Conservation (phyloP, 495 filamentous ascomycete genomes). For the Penicillium riverlandense region DNA sequence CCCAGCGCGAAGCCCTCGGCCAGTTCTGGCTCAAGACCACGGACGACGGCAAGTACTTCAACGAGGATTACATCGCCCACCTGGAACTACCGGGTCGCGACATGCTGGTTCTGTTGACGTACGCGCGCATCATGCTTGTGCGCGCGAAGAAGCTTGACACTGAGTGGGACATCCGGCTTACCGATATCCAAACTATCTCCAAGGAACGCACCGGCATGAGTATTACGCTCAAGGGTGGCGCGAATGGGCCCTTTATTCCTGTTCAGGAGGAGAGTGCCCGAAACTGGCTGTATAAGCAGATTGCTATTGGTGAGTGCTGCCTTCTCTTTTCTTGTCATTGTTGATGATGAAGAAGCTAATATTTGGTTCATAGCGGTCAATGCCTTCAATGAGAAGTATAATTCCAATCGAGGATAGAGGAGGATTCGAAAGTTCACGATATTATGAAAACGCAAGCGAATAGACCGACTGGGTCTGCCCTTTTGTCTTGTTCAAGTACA, state of each 20-base stretch:
- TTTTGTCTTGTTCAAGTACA: no score
- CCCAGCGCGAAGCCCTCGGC: constrained; percentile 89
- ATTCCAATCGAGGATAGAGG: constrained; percentile 45
- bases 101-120: constrained; percentile 93
- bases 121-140: constrained; percentile 84
- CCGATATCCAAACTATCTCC: constrained; percentile 92
- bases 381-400: constrained; percentile 65
- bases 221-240: constrained; percentile 78
- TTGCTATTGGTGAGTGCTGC: constrained; percentile 46
- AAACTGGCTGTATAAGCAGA: constrained; percentile 78
- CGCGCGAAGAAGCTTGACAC: constrained; percentile 72
- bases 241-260: constrained; percentile 91
- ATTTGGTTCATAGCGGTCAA: constrained; percentile 44
- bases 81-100: constrained; percentile 85
- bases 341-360: constrained; percentile 8
- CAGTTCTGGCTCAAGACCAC: constrained; percentile 98
- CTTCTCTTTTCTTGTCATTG: background rate
- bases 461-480: no score
- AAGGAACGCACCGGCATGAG: constrained; percentile 95
- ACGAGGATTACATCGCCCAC: constrained; percentile 95
- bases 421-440: constrained; percentile 12
- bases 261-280: constrained; percentile 80
- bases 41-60: constrained; percentile 94
- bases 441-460: constrained; percentile 11
- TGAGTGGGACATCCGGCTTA: constrained; percentile 93